Conservation (phyloP, 495 filamentous ascomycete species). For the Tuber borchii region DNA sequence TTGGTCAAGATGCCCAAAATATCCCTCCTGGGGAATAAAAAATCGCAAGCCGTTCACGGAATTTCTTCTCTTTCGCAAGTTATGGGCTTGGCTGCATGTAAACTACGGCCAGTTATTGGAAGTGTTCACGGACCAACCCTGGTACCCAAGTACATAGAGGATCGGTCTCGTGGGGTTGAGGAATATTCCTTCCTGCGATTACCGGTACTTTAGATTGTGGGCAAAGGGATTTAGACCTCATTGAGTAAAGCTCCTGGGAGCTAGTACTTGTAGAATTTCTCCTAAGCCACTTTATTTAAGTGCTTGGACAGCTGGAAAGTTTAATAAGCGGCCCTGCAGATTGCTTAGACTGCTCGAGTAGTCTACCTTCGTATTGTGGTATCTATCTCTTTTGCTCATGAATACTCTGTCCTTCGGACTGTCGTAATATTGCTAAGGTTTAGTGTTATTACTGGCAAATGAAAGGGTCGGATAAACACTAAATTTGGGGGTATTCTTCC, state of each 20-base stretch:
- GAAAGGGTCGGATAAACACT: background rate
- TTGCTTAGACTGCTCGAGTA: background rate
- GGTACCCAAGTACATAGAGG: background rate
- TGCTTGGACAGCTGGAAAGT: background rate
- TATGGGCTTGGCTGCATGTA: too few species aligned
- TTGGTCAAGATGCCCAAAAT: too few species aligned
- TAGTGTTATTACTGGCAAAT: background rate
- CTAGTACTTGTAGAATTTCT: background rate
- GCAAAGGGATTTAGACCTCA: background rate
- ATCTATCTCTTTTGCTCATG: background rate
- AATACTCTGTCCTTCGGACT: background rate
- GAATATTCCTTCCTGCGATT: background rate
- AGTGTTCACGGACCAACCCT: too few species aligned
- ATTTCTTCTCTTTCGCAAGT: too few species aligned
- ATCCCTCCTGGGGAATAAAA: too few species aligned
- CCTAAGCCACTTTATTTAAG: background rate
- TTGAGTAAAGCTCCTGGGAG: background rate
- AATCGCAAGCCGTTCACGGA: too few species aligned
- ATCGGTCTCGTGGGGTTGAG: background rate
- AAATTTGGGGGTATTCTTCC: background rate
- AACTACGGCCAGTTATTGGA: too few species aligned
- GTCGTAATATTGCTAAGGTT: background rate
- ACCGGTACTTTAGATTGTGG: background rate
- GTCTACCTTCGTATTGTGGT: background rate
- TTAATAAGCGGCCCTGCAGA: background rate